These are phyloP conservation scores for Cyanodermella asteris DNA, from an alignment of 2,329 filamentous ascomycete species.

Conservation along the genomic window DNA sequence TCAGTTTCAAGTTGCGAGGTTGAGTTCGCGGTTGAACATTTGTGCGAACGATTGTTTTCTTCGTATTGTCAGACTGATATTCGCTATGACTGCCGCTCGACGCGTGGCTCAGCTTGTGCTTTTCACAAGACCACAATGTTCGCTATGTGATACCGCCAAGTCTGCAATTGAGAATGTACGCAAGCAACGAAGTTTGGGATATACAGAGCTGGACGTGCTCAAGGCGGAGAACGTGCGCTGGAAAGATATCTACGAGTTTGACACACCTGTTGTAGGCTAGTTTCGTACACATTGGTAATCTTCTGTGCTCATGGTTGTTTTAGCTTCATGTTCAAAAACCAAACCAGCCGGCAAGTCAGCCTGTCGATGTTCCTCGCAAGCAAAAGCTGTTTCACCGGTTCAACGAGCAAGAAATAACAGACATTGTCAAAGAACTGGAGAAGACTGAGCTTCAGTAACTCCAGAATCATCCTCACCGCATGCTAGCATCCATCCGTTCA, in stretches of 20 bases:
- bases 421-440: conserved; percentile 28
- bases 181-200: conserved; percentile 30
- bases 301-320: background rate
- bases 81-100: too few relatives aligned
- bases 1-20: too few relatives aligned
- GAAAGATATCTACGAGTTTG: conserved; percentile 40
- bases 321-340: conserved; percentile 35
- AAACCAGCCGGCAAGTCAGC: conserved; percentile 9
- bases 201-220: conserved; percentile 38
- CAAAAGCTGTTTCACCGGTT: conserved; percentile 42
- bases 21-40: too few relatives aligned
- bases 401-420: conserved; percentile 32
- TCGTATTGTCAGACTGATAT: too few relatives aligned
- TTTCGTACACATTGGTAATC: background rate
- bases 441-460: too few relatives aligned
- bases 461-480: too few relatives aligned
- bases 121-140: conserved; percentile 38
- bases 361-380: conserved; percentile 22
- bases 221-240: conserved; percentile 29
- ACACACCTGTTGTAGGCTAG: conserved; percentile 34
- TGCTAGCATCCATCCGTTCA: too few relatives aligned
- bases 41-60: too few relatives aligned
- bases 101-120: conserved; percentile 33
- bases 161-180: conserved; percentile 30
- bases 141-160: conserved; percentile 39